These are phyloP conservation scores for Colletotrichum sp. DNA, from an alignment of 2,329 filamentous ascomycete genomes.

Conservation along the genomic window DNA sequence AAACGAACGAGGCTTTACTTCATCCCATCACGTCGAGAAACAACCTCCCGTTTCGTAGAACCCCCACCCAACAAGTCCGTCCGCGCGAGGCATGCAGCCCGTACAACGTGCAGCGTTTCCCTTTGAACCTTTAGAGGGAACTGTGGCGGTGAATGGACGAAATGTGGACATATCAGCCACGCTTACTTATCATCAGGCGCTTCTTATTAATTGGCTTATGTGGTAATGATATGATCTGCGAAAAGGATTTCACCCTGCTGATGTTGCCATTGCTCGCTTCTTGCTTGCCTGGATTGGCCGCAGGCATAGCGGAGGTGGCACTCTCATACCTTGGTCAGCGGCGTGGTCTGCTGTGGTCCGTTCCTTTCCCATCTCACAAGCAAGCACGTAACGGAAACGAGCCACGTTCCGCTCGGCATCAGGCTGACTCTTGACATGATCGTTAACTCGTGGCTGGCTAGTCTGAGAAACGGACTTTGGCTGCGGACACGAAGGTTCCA, in stretches of 20 bases:
- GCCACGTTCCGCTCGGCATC: background rate
- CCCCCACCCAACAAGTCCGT: background rate
- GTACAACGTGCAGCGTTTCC: background rate
- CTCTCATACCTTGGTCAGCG: background rate
- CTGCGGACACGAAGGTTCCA: background rate
- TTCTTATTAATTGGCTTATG: background rate
- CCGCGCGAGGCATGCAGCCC: background rate
- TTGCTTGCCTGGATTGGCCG: background rate
- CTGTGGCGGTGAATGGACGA: background rate
- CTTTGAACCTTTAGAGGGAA: background rate
- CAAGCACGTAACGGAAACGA: background rate
- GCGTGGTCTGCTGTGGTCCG: background rate
- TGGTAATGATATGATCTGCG: background rate
- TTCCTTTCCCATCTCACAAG: background rate
- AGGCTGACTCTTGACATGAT: background rate
- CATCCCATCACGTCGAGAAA: conserved; percentile 11
- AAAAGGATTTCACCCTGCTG: background rate
- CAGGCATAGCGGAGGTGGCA: background rate
- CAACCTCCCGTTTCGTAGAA: background rate
- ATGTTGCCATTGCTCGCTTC: background rate
- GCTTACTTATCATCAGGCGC: background rate
- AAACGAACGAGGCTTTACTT: background rate
- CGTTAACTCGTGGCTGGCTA: background rate
- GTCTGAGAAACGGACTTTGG: background rate
- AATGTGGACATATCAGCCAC: background rate